Percentiles rank a stretch among this genome's conserved stretches.
Evolutionary conservation across 352 stramenopile genomes (phyloP).

Genomic region (Phytophthora litchii): DNA sequence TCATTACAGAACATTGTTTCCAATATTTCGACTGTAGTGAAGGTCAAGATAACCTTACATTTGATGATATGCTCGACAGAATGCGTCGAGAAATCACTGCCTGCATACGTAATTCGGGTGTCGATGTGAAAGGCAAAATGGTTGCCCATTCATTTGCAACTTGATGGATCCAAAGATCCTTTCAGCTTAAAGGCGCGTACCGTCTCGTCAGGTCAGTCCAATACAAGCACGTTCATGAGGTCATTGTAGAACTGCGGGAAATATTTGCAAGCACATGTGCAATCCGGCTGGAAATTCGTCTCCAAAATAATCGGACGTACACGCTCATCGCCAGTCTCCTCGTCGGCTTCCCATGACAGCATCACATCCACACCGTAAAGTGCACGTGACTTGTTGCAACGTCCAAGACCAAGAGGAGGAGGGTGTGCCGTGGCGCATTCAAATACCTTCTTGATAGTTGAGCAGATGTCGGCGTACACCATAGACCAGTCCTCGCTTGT

Average conservation of each 20-base stretch:
- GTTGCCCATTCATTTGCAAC: too few relatives aligned
- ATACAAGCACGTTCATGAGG: conserved; percentile 59
- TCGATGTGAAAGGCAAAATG: too few relatives aligned
- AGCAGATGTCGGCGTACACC: conserved; percentile 49
- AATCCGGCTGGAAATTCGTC: conserved; percentile 65
- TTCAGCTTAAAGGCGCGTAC: conserved; percentile 39
- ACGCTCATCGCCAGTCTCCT: conserved; percentile 43
- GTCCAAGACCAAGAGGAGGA: conserved; percentile 52
- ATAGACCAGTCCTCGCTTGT: conserved; percentile 50
- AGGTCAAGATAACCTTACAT: too few relatives aligned
- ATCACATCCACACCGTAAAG: conserved; percentile 66
- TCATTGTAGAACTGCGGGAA: conserved; percentile 64
- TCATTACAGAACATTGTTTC: too few relatives aligned
- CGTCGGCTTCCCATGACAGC: conserved; percentile 47
- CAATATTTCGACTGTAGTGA: too few relatives aligned
- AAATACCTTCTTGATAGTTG: conserved; percentile 60
- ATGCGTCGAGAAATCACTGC: too few relatives aligned
- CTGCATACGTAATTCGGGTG: too few relatives aligned
- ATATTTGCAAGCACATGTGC: conserved; percentile 58
- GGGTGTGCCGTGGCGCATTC: conserved; percentile 44
- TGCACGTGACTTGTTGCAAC: conserved; percentile 55
- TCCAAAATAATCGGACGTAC: conserved; percentile 56
- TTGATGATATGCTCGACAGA: too few relatives aligned
- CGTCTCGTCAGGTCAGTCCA: conserved; percentile 44
- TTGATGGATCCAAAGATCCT: too few relatives aligned